Conservation (phyloP, 345 rosid genomes). For the Brassica rapa region DNA sequence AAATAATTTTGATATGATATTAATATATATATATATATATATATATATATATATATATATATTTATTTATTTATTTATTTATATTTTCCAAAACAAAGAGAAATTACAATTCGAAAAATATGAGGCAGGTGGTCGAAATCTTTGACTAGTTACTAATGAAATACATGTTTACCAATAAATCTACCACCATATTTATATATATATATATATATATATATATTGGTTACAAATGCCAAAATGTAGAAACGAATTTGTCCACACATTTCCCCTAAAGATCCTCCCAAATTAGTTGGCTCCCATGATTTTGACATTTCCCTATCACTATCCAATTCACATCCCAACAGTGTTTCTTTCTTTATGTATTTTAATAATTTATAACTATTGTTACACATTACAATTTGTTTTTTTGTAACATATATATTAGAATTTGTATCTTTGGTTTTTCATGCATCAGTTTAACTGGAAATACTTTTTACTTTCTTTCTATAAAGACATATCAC, state of each 20-base stretch:
- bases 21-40: background rate
- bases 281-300: constrained; percentile 44
- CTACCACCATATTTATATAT: no score
- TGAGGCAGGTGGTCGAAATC: background rate
- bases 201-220: no score
- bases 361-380: background rate
- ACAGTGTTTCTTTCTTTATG: constrained; percentile 14
- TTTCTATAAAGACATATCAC: background rate
- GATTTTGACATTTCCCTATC: constrained; percentile 40
- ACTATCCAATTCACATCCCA: constrained; percentile 40
- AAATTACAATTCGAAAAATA: background rate
- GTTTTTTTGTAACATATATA: background rate
- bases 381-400: background rate
- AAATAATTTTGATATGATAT: background rate
- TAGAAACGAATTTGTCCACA: constrained; percentile 22
- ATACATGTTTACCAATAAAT: constrained; percentile 21
- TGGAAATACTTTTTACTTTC: constrained; percentile 23
- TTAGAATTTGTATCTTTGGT: background rate
- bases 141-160: constrained; percentile 11
- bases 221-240: constrained; percentile 30
- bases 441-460: constrained; percentile 11
- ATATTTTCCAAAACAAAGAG: background rate
- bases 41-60: background rate
- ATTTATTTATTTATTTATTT: no score
- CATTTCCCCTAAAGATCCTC: constrained; percentile 34